Evolutionary conservation across 495 filamentous ascomycete genomes (phyloP), one percentile per base, ranked within the genome.

Genomic region (Podospora australis): DNA sequence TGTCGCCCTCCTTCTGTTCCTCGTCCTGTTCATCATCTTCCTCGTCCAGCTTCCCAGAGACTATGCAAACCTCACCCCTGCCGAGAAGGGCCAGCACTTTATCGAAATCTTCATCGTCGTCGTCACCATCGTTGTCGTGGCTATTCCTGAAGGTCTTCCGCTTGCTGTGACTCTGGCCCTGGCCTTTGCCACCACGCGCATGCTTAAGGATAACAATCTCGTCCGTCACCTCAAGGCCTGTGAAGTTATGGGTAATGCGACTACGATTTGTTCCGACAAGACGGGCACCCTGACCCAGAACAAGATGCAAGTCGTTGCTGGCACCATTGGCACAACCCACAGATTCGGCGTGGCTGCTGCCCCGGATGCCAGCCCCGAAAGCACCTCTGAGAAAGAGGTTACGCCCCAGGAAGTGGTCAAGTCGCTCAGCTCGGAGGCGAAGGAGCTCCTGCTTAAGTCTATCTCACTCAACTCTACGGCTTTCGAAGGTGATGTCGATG

Each of bases 191-290:
- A 97, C 91, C 1, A 96, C 84, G 17, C 76, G 89, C 21, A 97
- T 97, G 91, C 71, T 96, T 38, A 92, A 87, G 64, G 91, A 96
- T 57, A 91, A 95, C 67, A 96, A 96, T 53, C 66, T 97, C 40
- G 91, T 97, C 42, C 87, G 91, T 22, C 78, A 91, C 46, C 73
- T 97, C 30, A 83, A 88, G 56, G 90, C 91, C 36, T 97, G 91
- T 65, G 91, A 97, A 65, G 94, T 91, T n/a, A 97, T 97, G 91
- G 91, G 91, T 19, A 96, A 96, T 65, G 91, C 91, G 4, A 95
- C 90, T 0, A 91, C 88, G 1, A 87, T 97, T 40, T 97, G 91
- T 67, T 95, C 90, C 2, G 91, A 97, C 70, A 97, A 97, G 65
- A 97, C 91, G 0, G 91, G 91, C 46, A 97, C 91, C 2, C 71